Evolutionary conservation across 2,329 filamentous ascomycete species (phyloP), one percentile per base, ranked within the genome.

Genomic region (Xylogone sp.): DNA sequence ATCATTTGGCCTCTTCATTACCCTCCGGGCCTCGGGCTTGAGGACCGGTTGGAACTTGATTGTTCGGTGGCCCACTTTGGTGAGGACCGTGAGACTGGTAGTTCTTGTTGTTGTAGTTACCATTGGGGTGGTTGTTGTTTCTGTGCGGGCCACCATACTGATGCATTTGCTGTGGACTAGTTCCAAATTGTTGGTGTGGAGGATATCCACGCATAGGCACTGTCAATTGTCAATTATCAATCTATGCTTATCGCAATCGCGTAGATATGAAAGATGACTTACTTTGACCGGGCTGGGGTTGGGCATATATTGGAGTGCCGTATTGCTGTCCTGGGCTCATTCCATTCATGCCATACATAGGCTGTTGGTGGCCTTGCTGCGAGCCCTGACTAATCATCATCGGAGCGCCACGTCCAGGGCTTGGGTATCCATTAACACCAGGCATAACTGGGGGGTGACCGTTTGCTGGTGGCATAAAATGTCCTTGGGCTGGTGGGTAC

Each of bases 351-450:
- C 81, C 87, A 75, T 81, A 92, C 72, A 76, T 82, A 62, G 74
- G 83, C 45, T 76, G 75, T 51, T 76, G 76, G 66, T 95, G 90
- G 42, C 92, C 91, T 68, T 96, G 92, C 64, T 97, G 93, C 22
- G 92, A 97, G 50, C 90, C 90, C 71, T 96, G 90, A 59, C 92
- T 92, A 63, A 86, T 88, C 93, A 97, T 97, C 85, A 95, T 90
- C 2, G 90, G 86, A 12, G 94, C 90, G 19, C 75, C 68, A 45
- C 91, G 83, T 51, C 90, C 85, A 1, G 93, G 93, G 66, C 93
- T 97, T n/a, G 90, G 88, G 64, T 89, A 96, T 16, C 90, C 90
- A 60, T 86, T 88, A 7, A 82, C 77, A 43, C 82, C 88, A 19
- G 86, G 82, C 50, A 83, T 78, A 8, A 73, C 69, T 58, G 83